Percentiles rank a stretch among this genome's conserved stretches.
These are phyloP conservation scores for Blastocystis sp. DNA, from an alignment of 352 stramenopile genomes.

Conservation along the genomic window DNA sequence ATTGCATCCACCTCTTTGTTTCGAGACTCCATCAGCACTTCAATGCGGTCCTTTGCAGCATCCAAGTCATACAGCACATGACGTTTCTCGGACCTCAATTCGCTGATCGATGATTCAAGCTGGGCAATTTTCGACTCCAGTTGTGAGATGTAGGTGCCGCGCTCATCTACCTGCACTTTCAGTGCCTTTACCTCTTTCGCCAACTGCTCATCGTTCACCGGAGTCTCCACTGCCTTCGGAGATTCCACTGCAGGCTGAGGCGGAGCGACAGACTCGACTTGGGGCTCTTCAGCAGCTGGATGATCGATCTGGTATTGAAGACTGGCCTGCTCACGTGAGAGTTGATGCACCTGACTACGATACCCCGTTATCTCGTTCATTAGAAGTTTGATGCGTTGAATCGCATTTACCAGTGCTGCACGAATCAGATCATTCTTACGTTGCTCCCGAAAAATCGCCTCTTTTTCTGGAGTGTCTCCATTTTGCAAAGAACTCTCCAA, in stretches of 20 bases:
- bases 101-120: background rate
- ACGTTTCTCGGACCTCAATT: background rate
- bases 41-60: background rate
- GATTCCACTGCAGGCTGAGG: background rate
- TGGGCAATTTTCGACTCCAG: background rate
- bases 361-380: background rate
- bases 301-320: background rate
- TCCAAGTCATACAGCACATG: background rate
- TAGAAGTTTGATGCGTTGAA: background rate
- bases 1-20: background rate
- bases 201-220: background rate
- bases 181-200: constrained; percentile 21
- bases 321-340: background rate
- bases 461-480: background rate
- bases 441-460: background rate
- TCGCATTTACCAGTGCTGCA: background rate
- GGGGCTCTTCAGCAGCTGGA: background rate
- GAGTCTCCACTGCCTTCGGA: background rate
- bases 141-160: background rate
- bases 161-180: background rate
- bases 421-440: background rate
- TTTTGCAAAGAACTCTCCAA: background rate
- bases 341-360: background rate
- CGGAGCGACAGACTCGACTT: background rate
- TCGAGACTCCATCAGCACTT: background rate